These are phyloP conservation scores for Trichoderma endophyticum DNA, from an alignment of 2,329 filamentous ascomycete genomes.

Conservation along the genomic window DNA sequence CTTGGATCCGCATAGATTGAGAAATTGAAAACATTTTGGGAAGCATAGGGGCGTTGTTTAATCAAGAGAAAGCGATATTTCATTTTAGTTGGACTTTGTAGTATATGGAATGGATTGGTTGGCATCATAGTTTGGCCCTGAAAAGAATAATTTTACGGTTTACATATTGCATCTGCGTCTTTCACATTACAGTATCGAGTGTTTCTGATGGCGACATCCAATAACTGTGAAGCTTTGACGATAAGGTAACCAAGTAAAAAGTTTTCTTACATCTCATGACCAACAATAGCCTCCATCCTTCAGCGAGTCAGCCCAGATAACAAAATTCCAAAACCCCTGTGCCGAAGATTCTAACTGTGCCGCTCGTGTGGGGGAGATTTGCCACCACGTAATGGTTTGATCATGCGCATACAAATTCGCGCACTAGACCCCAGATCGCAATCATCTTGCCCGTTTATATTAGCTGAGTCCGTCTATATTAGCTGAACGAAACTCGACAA, in stretches of 20 bases:
- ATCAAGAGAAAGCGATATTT: not conserved
- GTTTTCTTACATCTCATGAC: not conserved
- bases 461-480: not conserved
- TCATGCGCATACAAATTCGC: not conserved
- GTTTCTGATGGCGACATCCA: too few species aligned
- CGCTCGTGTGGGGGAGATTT: not conserved
- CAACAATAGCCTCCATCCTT: not conserved
- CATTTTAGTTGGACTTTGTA: not conserved
- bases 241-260: not conserved
- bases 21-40: not conserved
- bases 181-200: not conserved
- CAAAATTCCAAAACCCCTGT: not conserved
- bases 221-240: not conserved
- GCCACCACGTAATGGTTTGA: constrained; percentile 4
- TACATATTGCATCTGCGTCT: not conserved
- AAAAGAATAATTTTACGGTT: not conserved
- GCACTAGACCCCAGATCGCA: constrained; percentile 9
- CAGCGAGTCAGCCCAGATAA: not conserved
- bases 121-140: not conserved
- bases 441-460: not conserved
- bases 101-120: not conserved
- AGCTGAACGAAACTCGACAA: not conserved
- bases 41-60: not conserved
- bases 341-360: not conserved
- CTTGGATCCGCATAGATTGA: not conserved